A percentile compares a stretch with the other conserved stretches of the same genome.
Evolutionary conservation across 129 eudicot species (phyloP).

Genomic region (Flaveria ramosissima): DNA sequence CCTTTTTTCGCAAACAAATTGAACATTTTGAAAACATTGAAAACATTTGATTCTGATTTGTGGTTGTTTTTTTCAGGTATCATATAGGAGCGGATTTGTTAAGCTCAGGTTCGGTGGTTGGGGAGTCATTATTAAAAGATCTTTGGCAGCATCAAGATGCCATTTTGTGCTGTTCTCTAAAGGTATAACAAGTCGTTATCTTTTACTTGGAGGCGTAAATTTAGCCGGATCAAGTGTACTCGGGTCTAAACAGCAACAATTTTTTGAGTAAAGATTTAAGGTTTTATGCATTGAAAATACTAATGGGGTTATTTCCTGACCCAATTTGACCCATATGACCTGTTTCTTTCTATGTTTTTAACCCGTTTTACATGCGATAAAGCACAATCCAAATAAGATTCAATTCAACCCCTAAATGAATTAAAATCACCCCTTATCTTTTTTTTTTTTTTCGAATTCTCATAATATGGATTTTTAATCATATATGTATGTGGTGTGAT

Average conservation of each 20-base stretch:
- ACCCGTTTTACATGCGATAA: not conserved
- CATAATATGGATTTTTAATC: not conserved
- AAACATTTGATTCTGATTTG: not conserved
- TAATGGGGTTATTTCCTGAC: not conserved
- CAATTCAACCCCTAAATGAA: not conserved
- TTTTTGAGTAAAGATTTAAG: not conserved
- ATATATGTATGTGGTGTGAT: not conserved
- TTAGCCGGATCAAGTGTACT: not conserved
- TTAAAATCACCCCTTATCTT: too few species aligned
- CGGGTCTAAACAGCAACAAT: not conserved
- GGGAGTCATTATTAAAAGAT: conserved; percentile 64
- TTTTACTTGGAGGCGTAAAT: not conserved
- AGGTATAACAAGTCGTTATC: conserved; percentile 26
- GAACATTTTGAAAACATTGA: not conserved
- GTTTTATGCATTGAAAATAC: not conserved
- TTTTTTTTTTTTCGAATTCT: too few species aligned
- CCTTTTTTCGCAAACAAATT: not conserved
- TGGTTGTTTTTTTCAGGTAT: conserved; percentile 38
- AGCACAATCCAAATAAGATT: too few species aligned
- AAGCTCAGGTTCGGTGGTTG: conserved; percentile 45
- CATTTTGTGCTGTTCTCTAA: conserved; percentile 79
- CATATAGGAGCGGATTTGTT: conserved; percentile 73
- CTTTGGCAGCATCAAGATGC: conserved; percentile 84
- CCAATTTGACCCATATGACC: not conserved
- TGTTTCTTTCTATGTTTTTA: not conserved